Evolutionary conservation across 495 filamentous ascomycete genomes (phyloP).

Genomic region (Talaromyces liani): DNA sequence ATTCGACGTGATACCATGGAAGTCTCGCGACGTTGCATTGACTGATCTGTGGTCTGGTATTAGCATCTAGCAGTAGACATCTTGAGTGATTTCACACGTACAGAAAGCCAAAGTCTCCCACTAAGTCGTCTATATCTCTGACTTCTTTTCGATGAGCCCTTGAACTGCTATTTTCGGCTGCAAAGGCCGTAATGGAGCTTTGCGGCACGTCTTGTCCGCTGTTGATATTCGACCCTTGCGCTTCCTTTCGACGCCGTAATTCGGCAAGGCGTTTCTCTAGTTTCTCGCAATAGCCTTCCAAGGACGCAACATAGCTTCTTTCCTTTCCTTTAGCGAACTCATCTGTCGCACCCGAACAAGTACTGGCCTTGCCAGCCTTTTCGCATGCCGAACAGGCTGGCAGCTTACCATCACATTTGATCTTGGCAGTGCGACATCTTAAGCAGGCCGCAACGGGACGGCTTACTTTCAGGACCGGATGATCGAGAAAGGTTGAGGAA

Average conservation of each 20-base stretch:
- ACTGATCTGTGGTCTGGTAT: slow-evolving; percentile 52
- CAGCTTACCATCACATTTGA: slow-evolving; percentile 92
- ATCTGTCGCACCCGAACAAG: slow-evolving; percentile 89
- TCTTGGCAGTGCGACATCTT: slow-evolving; percentile 85
- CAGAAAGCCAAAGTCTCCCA: slow-evolving; percentile 78
- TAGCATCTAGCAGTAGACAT: no score
- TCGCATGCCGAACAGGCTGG: slow-evolving; percentile 92
- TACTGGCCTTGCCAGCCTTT: slow-evolving; percentile 66
- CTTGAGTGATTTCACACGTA: slow-evolving; percentile 25
- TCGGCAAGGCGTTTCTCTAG: slow-evolving; percentile 65
- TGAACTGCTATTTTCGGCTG: slow-evolving; percentile 30
- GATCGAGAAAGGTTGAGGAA: slow-evolving; percentile 46
- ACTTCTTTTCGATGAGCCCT: slow-evolving; percentile 48
- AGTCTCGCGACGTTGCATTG: slow-evolving; percentile 87
- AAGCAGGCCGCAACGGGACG: slow-evolving; percentile 89
- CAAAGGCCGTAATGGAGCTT: slow-evolving; percentile 35
- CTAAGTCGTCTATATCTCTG: slow-evolving; percentile 69
- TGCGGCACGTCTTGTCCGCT: slow-evolving; percentile 48
- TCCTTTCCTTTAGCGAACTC: slow-evolving; percentile 93
- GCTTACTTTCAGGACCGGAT: slow-evolving; percentile 79
- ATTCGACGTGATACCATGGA: slow-evolving; percentile 72
- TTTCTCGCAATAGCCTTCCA: slow-evolving; percentile 81
- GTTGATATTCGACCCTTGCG: slow-evolving; percentile 48
- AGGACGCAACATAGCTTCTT: slow-evolving; percentile 85
- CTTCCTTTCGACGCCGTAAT: slow-evolving; percentile 46